Base-by-base conservation (phyloP, 768 basidiomycete species). In the Neoboletus magnificus region DNA sequence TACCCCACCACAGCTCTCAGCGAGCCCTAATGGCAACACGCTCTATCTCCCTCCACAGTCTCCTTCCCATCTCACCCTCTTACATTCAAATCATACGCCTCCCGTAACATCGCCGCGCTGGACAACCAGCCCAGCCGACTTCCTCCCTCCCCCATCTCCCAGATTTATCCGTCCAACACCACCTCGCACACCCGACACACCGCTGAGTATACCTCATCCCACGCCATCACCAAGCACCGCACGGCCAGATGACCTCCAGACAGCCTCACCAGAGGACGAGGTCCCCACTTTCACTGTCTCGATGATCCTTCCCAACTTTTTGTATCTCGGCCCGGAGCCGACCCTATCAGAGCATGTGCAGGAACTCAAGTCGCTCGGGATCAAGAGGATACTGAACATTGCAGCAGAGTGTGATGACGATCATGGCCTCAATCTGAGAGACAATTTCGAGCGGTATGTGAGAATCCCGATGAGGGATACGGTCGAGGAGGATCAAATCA, bases 381-480 rank as follows among this genome's bases (percentile, higher is more conserved):
- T 98, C 54, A 87, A 83, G 69, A 77, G 93, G 52, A 92, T 98
- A 59, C 71, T 98, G 56, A 98, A 98, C 66, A 86, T 97, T 44
- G 95, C 95, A 18, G 80, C 81, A 12, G 95, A 98, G 72, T 97
- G 93, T 68, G 87, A 93, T 59, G 82, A 93, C 60, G 86, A 93
- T 64, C 84, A 85, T 49, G 91, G 88, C 2, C 72, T 95, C 60
- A 72, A 76, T 18, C 64, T 95, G 54, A 77, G 77, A 45, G 78
- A 83, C 51, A 77, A 77, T 12, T 97, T 98, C 68, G 92, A 93
- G 59, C 82, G 82, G 62, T 98, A 98, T 69, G 74, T 82, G 44
- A 87, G 84, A 64, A 89, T 98, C 40, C 90, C 93, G 9, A 95
- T 98, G 91, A 78, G 93, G 59, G 95, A 98, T 74, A 93, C 86